Evolutionary conservation across 352 stramenopile genomes (phyloP).

Genomic region (Globisporangium paddicum): DNA sequence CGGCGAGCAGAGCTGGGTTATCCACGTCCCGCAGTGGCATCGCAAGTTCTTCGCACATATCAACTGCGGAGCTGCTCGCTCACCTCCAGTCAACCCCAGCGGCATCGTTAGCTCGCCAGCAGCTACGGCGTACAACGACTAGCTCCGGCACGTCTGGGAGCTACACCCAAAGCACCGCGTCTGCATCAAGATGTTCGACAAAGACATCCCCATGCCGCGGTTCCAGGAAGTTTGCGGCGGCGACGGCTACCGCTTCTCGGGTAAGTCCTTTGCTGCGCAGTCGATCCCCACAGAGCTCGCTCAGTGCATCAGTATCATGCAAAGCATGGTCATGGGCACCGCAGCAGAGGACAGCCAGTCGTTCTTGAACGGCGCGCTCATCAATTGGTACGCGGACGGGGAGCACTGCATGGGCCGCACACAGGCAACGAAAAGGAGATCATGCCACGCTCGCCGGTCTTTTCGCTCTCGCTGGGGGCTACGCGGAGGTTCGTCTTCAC

Average conservation of each 20-base stretch:
- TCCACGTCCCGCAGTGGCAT: constrained; percentile 54
- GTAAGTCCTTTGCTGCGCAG: constrained; percentile 40
- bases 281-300: constrained; percentile 29
- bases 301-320: constrained; percentile 34
- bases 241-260: constrained; percentile 47
- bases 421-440: constrained; percentile 65
- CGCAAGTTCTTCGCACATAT: constrained; percentile 11
- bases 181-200: constrained; percentile 73
- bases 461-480: constrained; percentile 32
- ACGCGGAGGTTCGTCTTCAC: constrained; percentile 31
- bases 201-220: constrained; percentile 45
- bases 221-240: constrained; percentile 62
- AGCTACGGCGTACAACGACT: not conserved
- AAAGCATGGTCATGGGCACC: constrained; percentile 35
- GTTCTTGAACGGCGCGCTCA: constrained; percentile 40
- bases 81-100: not conserved
- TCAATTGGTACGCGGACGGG: constrained; percentile 84
- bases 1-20: constrained; percentile 38
- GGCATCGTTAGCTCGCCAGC: not conserved
- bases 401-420: constrained; percentile 79
- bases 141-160: constrained; percentile 44
- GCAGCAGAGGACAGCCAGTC: constrained; percentile 6
- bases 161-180: constrained; percentile 54
- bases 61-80: not conserved
- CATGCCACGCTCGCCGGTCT: constrained; percentile 26